Conservation (phyloP, 768 basidiomycete species). For the Pleurotus platypus region DNA sequence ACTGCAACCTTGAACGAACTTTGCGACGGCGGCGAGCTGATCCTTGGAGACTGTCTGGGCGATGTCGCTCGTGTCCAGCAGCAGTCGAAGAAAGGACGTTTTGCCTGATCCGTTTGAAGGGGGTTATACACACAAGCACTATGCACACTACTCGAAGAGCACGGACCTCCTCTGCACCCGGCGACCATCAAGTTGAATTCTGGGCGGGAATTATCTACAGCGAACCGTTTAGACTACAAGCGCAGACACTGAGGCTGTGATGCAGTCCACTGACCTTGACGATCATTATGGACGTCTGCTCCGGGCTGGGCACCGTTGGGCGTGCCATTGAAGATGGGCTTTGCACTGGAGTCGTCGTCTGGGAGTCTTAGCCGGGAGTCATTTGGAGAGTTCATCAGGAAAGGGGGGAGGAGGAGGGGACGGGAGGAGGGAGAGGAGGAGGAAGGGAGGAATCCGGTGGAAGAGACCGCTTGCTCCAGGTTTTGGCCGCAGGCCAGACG, state of each 20-base stretch:
- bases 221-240: neutral
- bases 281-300: conserved; percentile 5
- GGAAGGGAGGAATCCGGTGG: conserved; percentile 18
- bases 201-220: neutral
- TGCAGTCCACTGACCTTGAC: neutral
- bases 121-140: conserved; percentile 15
- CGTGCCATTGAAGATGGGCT: neutral
- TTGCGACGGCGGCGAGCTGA: conserved; percentile 77
- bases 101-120: conserved; percentile 56
- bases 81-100: conserved; percentile 81
- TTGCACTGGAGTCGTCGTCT: neutral
- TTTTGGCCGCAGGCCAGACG: conserved; percentile 59
- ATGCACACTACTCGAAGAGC: conserved; percentile 10
- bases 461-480: conserved; percentile 19
- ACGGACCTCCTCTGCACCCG: conserved; percentile 67
- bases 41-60: conserved; percentile 61
- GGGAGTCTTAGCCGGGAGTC: conserved; percentile 32
- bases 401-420: conserved; percentile 15
- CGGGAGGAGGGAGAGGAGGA: conserved; percentile 15
- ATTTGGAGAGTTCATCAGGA: conserved; percentile 21
- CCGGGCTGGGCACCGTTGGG: conserved; percentile 2
- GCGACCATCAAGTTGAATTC: conserved; percentile 70
- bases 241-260: neutral
- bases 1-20: conserved; percentile 74
- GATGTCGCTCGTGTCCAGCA: conserved; percentile 77